These are phyloP conservation scores for Corynascus novoguineensis DNA, from an alignment of 495 filamentous ascomycete genomes.

Conservation along the genomic window DNA sequence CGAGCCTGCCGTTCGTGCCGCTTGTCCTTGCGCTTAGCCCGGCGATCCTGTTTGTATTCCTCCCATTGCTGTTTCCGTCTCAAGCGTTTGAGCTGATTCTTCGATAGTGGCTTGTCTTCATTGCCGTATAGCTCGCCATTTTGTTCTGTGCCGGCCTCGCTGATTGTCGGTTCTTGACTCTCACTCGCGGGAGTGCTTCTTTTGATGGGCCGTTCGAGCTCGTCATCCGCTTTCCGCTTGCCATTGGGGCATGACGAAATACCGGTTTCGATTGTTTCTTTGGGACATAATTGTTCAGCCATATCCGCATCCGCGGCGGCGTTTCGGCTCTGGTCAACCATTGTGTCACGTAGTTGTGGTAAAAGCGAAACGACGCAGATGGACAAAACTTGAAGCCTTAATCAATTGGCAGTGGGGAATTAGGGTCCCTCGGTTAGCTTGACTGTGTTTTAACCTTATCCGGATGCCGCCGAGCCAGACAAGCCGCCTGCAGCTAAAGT, in stretches of 20 bases:
- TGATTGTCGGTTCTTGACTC: slow-evolving; percentile 1
- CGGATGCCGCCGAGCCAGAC: no score
- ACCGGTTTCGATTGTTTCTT: neutral
- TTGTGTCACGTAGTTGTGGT: slow-evolving; percentile 10
- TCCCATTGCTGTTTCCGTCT: slow-evolving; percentile 62
- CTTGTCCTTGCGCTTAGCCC: slow-evolving; percentile 66
- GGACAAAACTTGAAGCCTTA: no score
- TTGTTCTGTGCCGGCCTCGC: neutral
- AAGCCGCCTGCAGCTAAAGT: no score
- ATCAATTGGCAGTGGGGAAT: no score
- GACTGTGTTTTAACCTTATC: no score
- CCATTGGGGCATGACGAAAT: slow-evolving; percentile 11
- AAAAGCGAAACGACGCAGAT: no score
- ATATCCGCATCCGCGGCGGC: neutral
- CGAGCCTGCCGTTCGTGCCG: slow-evolving; percentile 57
- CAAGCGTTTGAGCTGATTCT: slow-evolving; percentile 74
- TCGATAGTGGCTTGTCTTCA: slow-evolving; percentile 51
- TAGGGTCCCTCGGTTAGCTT: no score
- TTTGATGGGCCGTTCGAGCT: slow-evolving; percentile 21
- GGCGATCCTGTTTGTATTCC: slow-evolving; percentile 61
- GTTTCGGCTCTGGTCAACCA: neutral
- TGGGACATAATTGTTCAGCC: neutral
- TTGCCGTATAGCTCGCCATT: slow-evolving; percentile 10
- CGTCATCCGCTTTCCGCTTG: slow-evolving; percentile 30
- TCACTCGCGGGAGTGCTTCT: slow-evolving; percentile 7